Evolutionary conservation across 331 rosid species (phyloP), one percentile per base, ranked within the genome.

Genomic region (Acacia concinna): DNA sequence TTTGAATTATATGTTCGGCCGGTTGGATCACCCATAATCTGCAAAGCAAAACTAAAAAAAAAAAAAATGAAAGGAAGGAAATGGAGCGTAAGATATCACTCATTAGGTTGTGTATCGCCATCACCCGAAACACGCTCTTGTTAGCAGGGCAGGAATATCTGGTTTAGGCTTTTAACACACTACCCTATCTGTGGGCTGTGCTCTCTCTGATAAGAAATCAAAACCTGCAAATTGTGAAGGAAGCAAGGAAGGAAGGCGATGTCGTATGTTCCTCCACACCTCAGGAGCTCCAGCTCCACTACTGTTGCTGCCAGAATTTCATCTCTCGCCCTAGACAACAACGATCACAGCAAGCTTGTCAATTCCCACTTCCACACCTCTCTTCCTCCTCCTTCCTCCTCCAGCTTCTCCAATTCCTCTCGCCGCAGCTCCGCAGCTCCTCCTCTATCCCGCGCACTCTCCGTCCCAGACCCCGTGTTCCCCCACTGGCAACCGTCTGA

Each of bases 201-300:
- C 67, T 60, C 60, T 71, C 56, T 14, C 46, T 46, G 54, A 40
- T 17, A 66, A n/a, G n/a, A n/a, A 17, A 72, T 2, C 49, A 62
- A n/a, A 23, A 27, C 25, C 38, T 52, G 38, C 62, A 3, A 3
- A 35, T 52, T 52, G 60, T 2, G 28, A 69, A 65, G 15, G 32
- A 30, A 64, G 32, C 34, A 14, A 27, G 21, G 15, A 46, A 81
- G 65, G 34, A 12, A 59, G 35, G 66, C 94, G 87, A 93, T 93
- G 97, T 91, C 97, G 87, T 93, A 93, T 60, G 94, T 90, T 30
- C 97, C 97, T 75, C 97, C 97, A 3, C 97, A 88, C 86, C 88
- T 89, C 40, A 86, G 97, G 64, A 85, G 83, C 85, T 82, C 89
- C 1, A 73, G 64, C 81, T 79, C 94, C 73, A 81, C 88, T 63